Percentiles rank a stretch among this genome's conserved stretches.
Conservation (phyloP, 2,329 filamentous ascomycete genomes). For the Cadophora gregata region DNA sequence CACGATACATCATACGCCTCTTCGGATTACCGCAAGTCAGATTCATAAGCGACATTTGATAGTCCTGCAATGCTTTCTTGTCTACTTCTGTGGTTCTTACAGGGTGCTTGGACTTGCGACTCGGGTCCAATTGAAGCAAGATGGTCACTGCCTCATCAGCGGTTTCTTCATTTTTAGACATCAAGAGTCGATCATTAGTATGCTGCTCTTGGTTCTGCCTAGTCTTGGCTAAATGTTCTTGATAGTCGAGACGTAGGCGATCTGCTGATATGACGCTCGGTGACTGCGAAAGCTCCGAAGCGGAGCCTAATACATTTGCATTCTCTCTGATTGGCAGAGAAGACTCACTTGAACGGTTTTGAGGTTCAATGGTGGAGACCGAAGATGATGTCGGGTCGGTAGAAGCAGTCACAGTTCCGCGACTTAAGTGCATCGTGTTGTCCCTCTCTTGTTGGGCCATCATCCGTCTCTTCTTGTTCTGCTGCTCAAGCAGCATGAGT, state of each 20-base stretch:
- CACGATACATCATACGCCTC: slow-evolving; percentile 2
- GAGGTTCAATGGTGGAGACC: background rate
- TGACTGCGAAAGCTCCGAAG: background rate
- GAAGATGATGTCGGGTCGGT: background rate
- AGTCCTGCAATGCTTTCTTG: slow-evolving; percentile 19
- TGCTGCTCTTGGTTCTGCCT: background rate
- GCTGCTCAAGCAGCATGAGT: slow-evolving; percentile 14
- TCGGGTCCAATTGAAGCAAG: background rate
- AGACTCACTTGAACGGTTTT: background rate
- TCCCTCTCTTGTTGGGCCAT: background rate
- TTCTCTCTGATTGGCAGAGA: background rate
- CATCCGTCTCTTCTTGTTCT: slow-evolving; percentile 6
- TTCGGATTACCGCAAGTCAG: slow-evolving; percentile 15
- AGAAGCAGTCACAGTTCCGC: background rate
- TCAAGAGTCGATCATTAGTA: background rate
- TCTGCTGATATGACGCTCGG: background rate
- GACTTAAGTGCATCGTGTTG: too few species aligned
- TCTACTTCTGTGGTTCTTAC: slow-evolving; percentile 5
- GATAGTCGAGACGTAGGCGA: background rate
- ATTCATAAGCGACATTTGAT: slow-evolving; percentile 21
- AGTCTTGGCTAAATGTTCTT: background rate
- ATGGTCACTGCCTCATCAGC: background rate
- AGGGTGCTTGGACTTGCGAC: background rate
- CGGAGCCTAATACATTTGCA: too few species aligned
- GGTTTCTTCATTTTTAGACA: slow-evolving; percentile 3